Conservation (phyloP, 140 eudicot genomes). For the Stevia rebaudiana region DNA sequence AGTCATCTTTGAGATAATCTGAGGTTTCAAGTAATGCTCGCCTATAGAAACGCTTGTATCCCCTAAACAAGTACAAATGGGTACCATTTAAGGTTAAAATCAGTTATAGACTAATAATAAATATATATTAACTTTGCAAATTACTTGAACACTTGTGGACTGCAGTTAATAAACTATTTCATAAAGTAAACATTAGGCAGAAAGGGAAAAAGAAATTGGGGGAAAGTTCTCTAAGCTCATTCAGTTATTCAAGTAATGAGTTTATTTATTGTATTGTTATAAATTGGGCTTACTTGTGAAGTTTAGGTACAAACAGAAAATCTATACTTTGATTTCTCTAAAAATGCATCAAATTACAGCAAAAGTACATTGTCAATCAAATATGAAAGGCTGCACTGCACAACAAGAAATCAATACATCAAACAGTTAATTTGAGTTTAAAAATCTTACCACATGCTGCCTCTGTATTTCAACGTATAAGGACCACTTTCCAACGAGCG, state of each 20-base stretch:
- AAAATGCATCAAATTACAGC: neutral
- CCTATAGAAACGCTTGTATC: constrained; percentile 23
- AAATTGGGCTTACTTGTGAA: too few relatives aligned
- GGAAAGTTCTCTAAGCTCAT: neutral
- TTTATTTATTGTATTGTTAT: too few relatives aligned
- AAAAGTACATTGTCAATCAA: neutral
- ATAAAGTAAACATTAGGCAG: too few relatives aligned
- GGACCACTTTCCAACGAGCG: constrained; percentile 27
- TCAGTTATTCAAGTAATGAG: neutral
- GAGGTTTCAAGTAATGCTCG: constrained; percentile 21
- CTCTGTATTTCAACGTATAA: constrained; percentile 24
- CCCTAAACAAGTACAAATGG: constrained; percentile 7
- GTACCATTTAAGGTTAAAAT: neutral
- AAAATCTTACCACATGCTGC: constrained; percentile 29
- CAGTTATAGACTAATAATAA: neutral
- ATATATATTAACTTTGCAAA: neutral
- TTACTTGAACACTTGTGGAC: neutral
- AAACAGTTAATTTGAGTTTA: neutral
- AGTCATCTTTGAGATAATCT: constrained; percentile 21
- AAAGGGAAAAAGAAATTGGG: neutral
- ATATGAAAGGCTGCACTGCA: too few relatives aligned
- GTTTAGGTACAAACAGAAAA: too few relatives aligned
- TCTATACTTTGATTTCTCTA: too few relatives aligned
- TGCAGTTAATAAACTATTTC: neutral
- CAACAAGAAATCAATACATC: neutral